These are phyloP conservation scores for Pseudomonodictys pantanalensis DNA, from an alignment of 495 filamentous ascomycete genomes.

Conservation along the genomic window DNA sequence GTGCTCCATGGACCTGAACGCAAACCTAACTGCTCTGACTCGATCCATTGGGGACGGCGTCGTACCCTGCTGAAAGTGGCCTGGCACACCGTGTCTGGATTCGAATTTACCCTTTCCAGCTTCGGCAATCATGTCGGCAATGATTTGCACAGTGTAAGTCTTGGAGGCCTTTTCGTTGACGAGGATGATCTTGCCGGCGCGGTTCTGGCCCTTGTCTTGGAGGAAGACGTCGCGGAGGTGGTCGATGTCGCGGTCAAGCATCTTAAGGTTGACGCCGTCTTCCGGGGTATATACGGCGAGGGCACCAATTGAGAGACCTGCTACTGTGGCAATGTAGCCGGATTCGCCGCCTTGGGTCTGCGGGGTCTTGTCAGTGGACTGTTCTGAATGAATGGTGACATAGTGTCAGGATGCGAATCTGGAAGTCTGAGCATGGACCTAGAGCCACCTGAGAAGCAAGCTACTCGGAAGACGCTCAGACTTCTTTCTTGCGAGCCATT, in stretches of 20 bases:
- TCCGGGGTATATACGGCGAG: constrained; percentile 97
- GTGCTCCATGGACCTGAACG: constrained; percentile 86
- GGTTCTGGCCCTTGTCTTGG: constrained; percentile 81
- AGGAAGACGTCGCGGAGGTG: constrained; percentile 83
- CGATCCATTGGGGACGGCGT: constrained; percentile 94
- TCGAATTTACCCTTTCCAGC: constrained; percentile 92
- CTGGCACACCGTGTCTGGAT: constrained; percentile 86
- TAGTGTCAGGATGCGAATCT: no score
- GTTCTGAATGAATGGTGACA: no score
- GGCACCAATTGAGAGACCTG: constrained; percentile 80
- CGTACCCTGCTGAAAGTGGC: constrained; percentile 74
- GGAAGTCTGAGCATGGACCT: no score
- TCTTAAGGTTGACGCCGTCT: constrained; percentile 90
- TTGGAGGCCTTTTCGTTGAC: constrained; percentile 88
- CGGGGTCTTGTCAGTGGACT: no score
- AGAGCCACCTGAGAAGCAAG: no score
- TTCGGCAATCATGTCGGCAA: constrained; percentile 92
- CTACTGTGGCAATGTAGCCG: constrained; percentile 90
- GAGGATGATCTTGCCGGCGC: constrained; percentile 90
- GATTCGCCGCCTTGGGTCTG: constrained; percentile 92
- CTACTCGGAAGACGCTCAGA: no score
- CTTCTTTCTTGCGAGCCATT: no score
- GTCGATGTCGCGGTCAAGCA: constrained; percentile 86
- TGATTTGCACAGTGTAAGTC: constrained; percentile 87
- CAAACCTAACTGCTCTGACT: constrained; percentile 84